Evolutionary conservation across 257 asterid species (phyloP).

Genomic region (Asclepias syriaca): DNA sequence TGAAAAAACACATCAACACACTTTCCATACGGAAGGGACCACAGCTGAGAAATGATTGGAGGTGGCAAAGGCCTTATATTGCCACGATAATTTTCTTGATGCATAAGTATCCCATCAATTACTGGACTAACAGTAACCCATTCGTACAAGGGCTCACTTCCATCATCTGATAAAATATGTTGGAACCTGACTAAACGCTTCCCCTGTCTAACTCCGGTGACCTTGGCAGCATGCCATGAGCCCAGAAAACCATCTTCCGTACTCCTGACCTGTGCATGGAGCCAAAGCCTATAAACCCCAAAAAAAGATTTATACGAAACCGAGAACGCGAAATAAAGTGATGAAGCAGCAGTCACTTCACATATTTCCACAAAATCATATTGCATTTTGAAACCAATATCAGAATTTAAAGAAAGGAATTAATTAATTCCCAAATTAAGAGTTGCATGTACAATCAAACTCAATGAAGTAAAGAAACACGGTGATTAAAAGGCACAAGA

Average conservation of each 20-base stretch:
- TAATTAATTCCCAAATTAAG: constrained; percentile 9
- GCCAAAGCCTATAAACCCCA: neutral
- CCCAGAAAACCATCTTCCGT: constrained; percentile 33
- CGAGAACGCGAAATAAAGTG: neutral
- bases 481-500: constrained; percentile 4
- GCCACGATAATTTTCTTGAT: constrained; percentile 34
- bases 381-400: neutral
- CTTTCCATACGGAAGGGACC: constrained; percentile 52
- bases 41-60: constrained; percentile 13
- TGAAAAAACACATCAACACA: constrained; percentile 52
- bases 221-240: constrained; percentile 34
- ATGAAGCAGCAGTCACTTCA: neutral
- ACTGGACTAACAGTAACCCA: constrained; percentile 40
- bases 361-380: neutral
- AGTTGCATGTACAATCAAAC: constrained; percentile 25
- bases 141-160: constrained; percentile 38
- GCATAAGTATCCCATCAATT: constrained; percentile 39
- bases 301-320: neutral
- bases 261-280: constrained; percentile 39
- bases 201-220: constrained; percentile 23
- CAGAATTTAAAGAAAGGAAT: neutral
- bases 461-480: constrained; percentile 18
- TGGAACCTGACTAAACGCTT: constrained; percentile 49
- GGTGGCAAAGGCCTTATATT: constrained; percentile 68
- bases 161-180: constrained; percentile 45